Base-by-base conservation (phyloP, 768 basidiomycete species). In the Tylopilus rubrobrunneus region DNA sequence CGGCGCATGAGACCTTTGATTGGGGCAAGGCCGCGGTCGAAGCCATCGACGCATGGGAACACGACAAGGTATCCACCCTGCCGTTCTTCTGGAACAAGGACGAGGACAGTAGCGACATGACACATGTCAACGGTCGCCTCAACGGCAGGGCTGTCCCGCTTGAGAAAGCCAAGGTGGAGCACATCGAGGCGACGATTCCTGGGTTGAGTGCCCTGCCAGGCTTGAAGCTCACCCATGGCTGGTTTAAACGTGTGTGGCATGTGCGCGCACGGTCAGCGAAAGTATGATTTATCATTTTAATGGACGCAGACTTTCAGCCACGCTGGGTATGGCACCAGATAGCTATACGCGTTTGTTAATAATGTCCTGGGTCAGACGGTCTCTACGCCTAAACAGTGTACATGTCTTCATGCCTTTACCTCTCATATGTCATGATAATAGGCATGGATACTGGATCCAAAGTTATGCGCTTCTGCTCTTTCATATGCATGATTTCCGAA, bases 21-120 rank as follows among this genome's bases (percentile, higher is more conserved):
- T 95, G 92, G 92, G 92, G 92, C 4, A 68, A 64, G 21, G 89
- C 86, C 1, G 80, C 84, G 0, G 53, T 94, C 1, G 70, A 77
- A 1, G 86, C 86, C 1, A 62, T 94, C 28, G 79, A 84, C 9
- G 63, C 64, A 8, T 93, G 90, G 90, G 58, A 74, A 25, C 68
- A 66, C 48, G 62, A 69, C 39, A 59, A 71, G 55, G 45, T 70
- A 14, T 51, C 59, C 45, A 52, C 64, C 2, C 39, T 71, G 2
- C 63, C 79, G 27, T 86, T 78, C 58, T 66, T 78, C 53, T 86
- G 84, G 84, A 74, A 72, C 15, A 71, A 66, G 52, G 71, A 71
- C 51, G 67, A 58, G 48, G 73, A 75, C 34, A 71, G 67, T 29
- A 67, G 69, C 11, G 63, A 68, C 25, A 56, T 70, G 57, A 65